phyloP scores from a whole-genome alignment of 2,329 filamentous ascomycete genomes.

The Xylariaceae sp. region DNA sequence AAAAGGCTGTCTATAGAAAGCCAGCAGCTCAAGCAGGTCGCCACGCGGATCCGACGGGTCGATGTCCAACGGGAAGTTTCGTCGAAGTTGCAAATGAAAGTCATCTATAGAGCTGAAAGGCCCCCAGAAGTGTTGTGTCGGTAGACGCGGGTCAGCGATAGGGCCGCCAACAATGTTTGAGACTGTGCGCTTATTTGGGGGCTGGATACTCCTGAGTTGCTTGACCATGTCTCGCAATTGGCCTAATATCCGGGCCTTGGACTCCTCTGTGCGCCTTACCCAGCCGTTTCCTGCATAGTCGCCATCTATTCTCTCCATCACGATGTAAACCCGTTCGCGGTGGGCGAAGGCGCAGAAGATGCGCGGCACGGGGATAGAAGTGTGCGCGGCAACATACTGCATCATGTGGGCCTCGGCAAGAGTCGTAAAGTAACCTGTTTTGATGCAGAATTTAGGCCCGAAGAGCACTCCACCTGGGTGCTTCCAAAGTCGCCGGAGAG shows the following conservation, averaged over 20 bases:
- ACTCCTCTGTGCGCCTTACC: slow-evolving; percentile 3
- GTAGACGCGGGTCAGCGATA: slow-evolving; percentile 26
- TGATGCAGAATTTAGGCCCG: slow-evolving; percentile 15
- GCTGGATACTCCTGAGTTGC: slow-evolving; percentile 22
- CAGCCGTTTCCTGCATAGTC: slow-evolving; percentile 3
- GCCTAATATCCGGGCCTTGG: slow-evolving; percentile 12
- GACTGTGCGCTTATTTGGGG: slow-evolving; percentile 14
- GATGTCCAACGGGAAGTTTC: neutral
- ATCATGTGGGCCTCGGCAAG: slow-evolving; percentile 38
- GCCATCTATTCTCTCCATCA: slow-evolving; percentile 39
- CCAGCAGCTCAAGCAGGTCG: slow-evolving; percentile 15
- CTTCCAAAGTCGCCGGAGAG: neutral
- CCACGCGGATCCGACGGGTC: neutral
- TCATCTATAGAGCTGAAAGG: slow-evolving; percentile 30
- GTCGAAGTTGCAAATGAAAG: slow-evolving; percentile 32
- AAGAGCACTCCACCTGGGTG: neutral
- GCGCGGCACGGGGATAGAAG: slow-evolving; percentile 41
- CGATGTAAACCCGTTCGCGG: slow-evolving; percentile 38
- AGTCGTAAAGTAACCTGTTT: slow-evolving; percentile 25
- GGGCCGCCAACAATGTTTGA: slow-evolving; percentile 27
- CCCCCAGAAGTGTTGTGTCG: slow-evolving; percentile 22
- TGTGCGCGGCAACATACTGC: slow-evolving; percentile 37
- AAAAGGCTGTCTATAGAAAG: slow-evolving; percentile 17
- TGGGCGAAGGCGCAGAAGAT: slow-evolving; percentile 41
- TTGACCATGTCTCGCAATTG: slow-evolving; percentile 22